Evolutionary conservation across 208 protist genomes (phyloP).

Genomic region (Trypanosoma rangeli): DNA sequence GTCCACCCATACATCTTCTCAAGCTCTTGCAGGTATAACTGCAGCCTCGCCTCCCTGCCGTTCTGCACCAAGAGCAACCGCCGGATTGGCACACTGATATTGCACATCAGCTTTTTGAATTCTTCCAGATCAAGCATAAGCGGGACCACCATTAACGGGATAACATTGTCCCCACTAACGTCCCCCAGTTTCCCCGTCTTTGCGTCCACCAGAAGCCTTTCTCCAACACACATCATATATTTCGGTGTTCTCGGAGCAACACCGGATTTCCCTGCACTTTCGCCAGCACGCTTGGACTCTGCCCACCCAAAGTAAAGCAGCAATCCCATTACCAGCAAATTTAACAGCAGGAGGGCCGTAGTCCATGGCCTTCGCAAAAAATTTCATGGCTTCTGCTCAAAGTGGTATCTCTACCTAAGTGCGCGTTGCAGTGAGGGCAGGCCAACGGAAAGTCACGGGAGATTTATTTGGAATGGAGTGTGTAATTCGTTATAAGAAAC

Average conservation of each 20-base stretch:
- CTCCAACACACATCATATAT: not conserved
- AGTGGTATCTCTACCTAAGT: too few relatives aligned
- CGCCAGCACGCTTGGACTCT: too few relatives aligned
- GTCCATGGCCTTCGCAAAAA: too few relatives aligned
- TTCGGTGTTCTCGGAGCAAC: not conserved
- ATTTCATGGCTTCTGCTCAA: too few relatives aligned
- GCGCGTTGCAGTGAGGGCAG: too few relatives aligned
- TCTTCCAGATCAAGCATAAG: slow-evolving; percentile 37
- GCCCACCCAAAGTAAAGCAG: too few relatives aligned
- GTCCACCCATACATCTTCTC: slow-evolving; percentile 34
- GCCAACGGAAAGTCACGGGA: not conserved
- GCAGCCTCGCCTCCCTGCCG: slow-evolving; percentile 25
- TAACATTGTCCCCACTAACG: slow-evolving; percentile 13
- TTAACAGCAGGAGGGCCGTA: too few relatives aligned
- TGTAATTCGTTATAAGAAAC: not conserved
- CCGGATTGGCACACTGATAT: slow-evolving; percentile 39
- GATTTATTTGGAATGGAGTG: not conserved
- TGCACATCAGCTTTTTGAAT: slow-evolving; percentile 39
- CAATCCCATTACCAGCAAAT: too few relatives aligned
- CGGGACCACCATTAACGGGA: slow-evolving; percentile 44
- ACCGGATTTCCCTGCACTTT: too few relatives aligned
- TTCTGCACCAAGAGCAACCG: slow-evolving; percentile 44
- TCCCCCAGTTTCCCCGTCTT: not conserved
- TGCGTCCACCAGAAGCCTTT: not conserved
- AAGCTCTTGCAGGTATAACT: slow-evolving; percentile 30